Percentiles rank a stretch among this genome's conserved stretches.
Conservation (phyloP, 306 rosid species). For the Delonix regia region DNA sequence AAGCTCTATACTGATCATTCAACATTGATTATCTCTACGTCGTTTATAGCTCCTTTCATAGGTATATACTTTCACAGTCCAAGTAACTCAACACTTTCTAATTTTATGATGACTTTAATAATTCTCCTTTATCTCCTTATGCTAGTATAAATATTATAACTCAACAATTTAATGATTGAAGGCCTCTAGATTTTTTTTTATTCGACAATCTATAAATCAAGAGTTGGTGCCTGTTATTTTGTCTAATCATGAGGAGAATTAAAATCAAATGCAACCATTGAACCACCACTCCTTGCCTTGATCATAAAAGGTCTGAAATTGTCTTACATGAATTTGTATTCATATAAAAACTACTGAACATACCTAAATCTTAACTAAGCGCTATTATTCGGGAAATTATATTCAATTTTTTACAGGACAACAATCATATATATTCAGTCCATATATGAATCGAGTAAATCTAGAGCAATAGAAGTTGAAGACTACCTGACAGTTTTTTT, state of each 20-base stretch:
- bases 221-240: neutral
- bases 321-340: neutral
- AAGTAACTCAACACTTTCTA: neutral
- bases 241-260: neutral
- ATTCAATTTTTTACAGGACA: neutral
- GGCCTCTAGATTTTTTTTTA: neutral
- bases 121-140: slow-evolving; percentile 7
- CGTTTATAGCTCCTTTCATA: neutral
- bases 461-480: no score
- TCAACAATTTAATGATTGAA: slow-evolving; percentile 12
- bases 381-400: neutral
- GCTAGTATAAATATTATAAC: slow-evolving; percentile 1
- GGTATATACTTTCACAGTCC: neutral
- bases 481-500: no score
- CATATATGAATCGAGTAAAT: neutral
- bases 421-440: neutral
- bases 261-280: slow-evolving; percentile 8
- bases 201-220: neutral
- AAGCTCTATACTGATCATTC: neutral
- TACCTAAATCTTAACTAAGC: neutral
- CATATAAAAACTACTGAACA: neutral
- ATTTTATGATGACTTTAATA: neutral
- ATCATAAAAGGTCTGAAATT: neutral
- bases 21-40: neutral
- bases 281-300: neutral